These are phyloP conservation scores for Durotheca rogersii DNA, from an alignment of 495 filamentous ascomycete species.

Conservation along the genomic window DNA sequence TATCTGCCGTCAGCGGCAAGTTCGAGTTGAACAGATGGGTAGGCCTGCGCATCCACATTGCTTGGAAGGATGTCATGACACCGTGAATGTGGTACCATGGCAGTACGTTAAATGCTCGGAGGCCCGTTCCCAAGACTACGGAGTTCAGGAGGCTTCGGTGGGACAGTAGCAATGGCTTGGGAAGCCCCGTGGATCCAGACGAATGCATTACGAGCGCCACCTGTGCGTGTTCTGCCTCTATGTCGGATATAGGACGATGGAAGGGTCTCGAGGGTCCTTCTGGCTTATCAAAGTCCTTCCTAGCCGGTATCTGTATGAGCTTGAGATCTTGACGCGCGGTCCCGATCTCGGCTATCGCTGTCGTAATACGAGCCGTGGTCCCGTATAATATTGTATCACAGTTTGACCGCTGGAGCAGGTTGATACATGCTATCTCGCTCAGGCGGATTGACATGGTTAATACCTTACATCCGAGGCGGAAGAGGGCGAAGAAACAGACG, in stretches of 20 bases:
- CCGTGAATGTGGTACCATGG: constrained; percentile 59
- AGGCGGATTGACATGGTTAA: constrained; percentile 62
- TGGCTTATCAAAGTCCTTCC: constrained; percentile 39
- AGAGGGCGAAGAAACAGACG: constrained; percentile 58
- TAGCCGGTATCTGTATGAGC: constrained; percentile 35
- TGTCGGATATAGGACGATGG: constrained; percentile 36
- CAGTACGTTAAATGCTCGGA: constrained; percentile 56
- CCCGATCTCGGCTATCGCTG: constrained; percentile 47
- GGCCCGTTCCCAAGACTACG: constrained; percentile 36
- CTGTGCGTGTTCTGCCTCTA: constrained; percentile 38
- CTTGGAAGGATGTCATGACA: constrained; percentile 48
- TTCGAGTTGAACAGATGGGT: constrained; percentile 53
- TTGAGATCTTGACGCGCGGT: constrained; percentile 37
- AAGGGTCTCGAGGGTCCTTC: constrained; percentile 30
- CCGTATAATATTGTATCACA: constrained; percentile 44
- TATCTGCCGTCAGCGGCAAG: constrained; percentile 55
- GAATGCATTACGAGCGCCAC: constrained; percentile 55
- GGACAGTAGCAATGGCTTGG: constrained; percentile 50
- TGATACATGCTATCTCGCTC: constrained; percentile 51
- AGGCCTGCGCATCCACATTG: constrained; percentile 54
- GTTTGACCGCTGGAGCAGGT: constrained; percentile 49
- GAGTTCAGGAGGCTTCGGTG: constrained; percentile 42
- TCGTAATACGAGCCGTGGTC: constrained; percentile 40
- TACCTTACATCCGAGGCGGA: constrained; percentile 57
- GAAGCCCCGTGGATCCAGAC: constrained; percentile 59